Evolutionary conservation across 352 stramenopile genomes (phyloP), one percentile per base, ranked within the genome.

Genomic region (Phytopythium helicoides): DNA sequence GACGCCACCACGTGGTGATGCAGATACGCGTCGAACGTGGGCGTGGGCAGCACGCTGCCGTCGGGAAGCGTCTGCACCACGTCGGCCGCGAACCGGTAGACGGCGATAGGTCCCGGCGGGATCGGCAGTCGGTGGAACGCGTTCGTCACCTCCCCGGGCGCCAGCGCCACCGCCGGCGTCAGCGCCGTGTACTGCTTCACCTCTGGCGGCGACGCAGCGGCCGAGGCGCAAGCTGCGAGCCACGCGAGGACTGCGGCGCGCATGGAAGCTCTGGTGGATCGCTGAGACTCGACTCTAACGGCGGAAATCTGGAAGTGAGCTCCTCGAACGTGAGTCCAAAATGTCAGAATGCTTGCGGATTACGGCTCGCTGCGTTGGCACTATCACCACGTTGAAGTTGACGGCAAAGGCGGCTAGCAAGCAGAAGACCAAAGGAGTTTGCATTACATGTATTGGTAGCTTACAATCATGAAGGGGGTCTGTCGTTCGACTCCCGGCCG

Each of bases 1-100:
- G 77, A 89, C 19, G 77, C 77, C 26, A 89, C 80, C 7, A 93
- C 82, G 64, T 93, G 81, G 64, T 93, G 82, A 60, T 93, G 82
- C 48, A 93, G 56, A 53, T 93, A 93, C 18, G 82, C 82, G 42
- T 93, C 82, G 56, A 70, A 93, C 10, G 63, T 81, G 9, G 76
- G 62, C 34, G 86, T 74, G 9, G 77, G 59, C n/a, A 86, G 54
- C 3, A 86, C 50, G 18, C 81, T 67, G 16, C 73, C 76, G 53
- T 51, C 67, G n/a, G 70, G 65, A 45, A 71, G 68, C 48, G 84
- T 78, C 71, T 81, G 71, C 34, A 93, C 82, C 6, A 93, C 73
- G 25, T 91, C 82, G 7, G 78, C 82, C 44, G 82, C 68, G 45
- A 93, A 93, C 44, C 76, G 80, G 56, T 89, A 88, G n/a, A 93